These are phyloP conservation scores for Aspergillus uvarum DNA, from an alignment of 2,329 filamentous ascomycete genomes.

Conservation along the genomic window DNA sequence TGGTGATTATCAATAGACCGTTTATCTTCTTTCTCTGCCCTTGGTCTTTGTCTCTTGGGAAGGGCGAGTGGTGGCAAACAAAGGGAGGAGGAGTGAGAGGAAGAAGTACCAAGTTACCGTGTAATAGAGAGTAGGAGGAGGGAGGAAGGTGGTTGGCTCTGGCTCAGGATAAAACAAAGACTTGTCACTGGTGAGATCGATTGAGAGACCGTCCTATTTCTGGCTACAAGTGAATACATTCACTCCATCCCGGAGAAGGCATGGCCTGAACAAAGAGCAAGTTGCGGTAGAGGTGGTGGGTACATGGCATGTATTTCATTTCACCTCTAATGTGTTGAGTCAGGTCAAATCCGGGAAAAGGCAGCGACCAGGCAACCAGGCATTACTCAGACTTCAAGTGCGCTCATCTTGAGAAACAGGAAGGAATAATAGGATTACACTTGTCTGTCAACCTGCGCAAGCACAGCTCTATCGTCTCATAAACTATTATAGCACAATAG, in stretches of 20 bases:
- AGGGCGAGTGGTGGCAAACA: neutral
- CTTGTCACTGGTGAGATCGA: neutral
- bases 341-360: too few species aligned
- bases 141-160: neutral
- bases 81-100: neutral
- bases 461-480: too few species aligned
- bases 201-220: neutral
- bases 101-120: neutral
- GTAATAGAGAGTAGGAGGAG: neutral
- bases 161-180: neutral
- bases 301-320: neutral
- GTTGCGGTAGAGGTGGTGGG: neutral
- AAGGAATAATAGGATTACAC: too few species aligned
- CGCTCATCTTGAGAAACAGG: too few species aligned
- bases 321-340: neutral
- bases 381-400: too few species aligned
- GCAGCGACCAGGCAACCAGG: too few species aligned
- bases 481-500: too few species aligned
- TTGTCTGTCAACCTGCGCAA: too few species aligned
- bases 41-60: neutral
- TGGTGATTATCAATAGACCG: neutral
- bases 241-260: neutral
- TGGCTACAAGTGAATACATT: neutral
- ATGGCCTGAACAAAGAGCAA: neutral
- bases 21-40: neutral